These are phyloP conservation scores for Tolypocladium paradoxum DNA, from an alignment of 2,329 filamentous ascomycete species.

Conservation along the genomic window DNA sequence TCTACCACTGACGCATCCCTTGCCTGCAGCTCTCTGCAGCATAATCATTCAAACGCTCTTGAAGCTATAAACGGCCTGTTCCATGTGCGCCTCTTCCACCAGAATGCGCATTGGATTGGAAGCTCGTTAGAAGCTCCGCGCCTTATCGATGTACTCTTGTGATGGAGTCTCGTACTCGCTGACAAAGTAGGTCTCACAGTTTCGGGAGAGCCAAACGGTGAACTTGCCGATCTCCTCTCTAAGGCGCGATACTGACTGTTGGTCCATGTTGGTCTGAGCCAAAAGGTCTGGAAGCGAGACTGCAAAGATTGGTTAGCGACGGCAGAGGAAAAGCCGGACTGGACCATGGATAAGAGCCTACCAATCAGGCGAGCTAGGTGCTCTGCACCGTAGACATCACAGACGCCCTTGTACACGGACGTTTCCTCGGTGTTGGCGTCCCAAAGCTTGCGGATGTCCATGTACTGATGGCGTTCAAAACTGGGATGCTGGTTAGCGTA, in stretches of 20 bases:
- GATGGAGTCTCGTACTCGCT: slow-evolving; percentile 63
- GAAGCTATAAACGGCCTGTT: no score
- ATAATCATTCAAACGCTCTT: not conserved
- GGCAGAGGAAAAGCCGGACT: not conserved
- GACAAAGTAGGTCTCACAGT: slow-evolving; percentile 68
- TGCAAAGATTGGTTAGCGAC: slow-evolving; percentile 23
- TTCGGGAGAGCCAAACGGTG: slow-evolving; percentile 71
- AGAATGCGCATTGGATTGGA: not conserved
- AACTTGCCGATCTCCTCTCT: slow-evolving; percentile 84
- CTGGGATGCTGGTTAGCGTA: slow-evolving; percentile 31
- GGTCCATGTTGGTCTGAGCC: slow-evolving; percentile 96
- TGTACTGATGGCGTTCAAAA: slow-evolving; percentile 84
- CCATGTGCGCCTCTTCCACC: no score
- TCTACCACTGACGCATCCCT: not conserved
- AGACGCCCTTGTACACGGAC: slow-evolving; percentile 57
- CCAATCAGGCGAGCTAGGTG: slow-evolving; percentile 83
- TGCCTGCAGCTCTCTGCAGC: not conserved
- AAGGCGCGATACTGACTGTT: slow-evolving; percentile 77
- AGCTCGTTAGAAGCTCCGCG: slow-evolving; percentile 30
- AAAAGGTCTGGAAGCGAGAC: slow-evolving; percentile 87
- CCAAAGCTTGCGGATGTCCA: slow-evolving; percentile 63
- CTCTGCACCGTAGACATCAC: slow-evolving; percentile 85
- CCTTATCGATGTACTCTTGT: slow-evolving; percentile 62
- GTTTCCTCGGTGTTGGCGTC: slow-evolving; percentile 45
- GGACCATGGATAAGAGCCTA: slow-evolving; percentile 31